phyloP scores from a whole-genome alignment of 306 rosid genomes.

The Mimosa pudica region DNA sequence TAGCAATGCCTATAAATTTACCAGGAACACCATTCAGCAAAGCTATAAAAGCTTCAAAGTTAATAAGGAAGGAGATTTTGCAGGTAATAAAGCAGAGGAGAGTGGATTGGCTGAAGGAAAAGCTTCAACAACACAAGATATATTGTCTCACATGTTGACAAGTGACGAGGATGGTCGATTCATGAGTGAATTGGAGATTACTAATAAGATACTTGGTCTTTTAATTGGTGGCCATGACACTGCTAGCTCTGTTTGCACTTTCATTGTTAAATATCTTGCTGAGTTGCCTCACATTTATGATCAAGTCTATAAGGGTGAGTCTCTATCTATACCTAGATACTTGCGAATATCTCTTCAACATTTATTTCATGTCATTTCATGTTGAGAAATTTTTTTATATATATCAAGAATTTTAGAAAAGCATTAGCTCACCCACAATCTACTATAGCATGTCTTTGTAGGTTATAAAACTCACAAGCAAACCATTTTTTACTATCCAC shows the following conservation, averaged over 20 bases:
- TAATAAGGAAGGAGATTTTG: conserved; percentile 58
- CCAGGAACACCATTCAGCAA: conserved; percentile 77
- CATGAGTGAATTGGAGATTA: conserved; percentile 66
- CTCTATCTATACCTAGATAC: not conserved
- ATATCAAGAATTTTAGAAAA: too few species aligned
- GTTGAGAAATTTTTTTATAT: too few species aligned
- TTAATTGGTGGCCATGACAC: conserved; percentile 94
- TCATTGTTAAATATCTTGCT: conserved; percentile 78
- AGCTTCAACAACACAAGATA: conserved; percentile 68
- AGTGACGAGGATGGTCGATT: conserved; percentile 47
- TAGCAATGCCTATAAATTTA: conserved; percentile 71
- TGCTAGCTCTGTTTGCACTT: conserved; percentile 83
- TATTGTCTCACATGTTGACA: conserved; percentile 83
- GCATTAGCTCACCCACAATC: too few species aligned
- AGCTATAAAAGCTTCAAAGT: conserved; percentile 61
- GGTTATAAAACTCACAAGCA: too few species aligned
- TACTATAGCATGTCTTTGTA: too few species aligned
- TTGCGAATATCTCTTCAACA: not conserved
- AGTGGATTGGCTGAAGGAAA: conserved; percentile 57
- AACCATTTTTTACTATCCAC: too few species aligned
- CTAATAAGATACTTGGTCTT: conserved; percentile 84
- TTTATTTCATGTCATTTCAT: too few species aligned
- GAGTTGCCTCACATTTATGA: conserved; percentile 80
- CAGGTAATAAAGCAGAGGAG: conserved; percentile 65
- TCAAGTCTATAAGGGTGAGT: conserved; percentile 59